Evolutionary conservation across 306 rosid species (phyloP), one percentile per base, ranked within the genome.

Genomic region (Vigna reflexopilosa): DNA sequence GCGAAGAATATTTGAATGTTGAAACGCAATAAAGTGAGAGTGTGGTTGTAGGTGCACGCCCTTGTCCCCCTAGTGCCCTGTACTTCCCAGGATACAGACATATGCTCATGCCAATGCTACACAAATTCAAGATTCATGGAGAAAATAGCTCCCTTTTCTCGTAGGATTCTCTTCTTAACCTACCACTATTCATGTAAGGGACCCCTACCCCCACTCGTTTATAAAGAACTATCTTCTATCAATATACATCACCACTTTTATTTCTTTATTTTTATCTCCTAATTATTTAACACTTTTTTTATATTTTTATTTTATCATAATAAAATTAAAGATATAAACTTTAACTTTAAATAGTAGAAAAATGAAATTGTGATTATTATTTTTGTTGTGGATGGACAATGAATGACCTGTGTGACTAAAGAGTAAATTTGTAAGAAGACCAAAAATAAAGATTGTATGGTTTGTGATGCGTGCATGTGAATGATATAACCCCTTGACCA

Each of bases 401-500:
- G 34, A 30, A 30, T 30, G 34, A 30, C 34, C 34, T 30, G 34
- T 28, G 32, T 30, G 34, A 30, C 34, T 4, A 30, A 30, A 30
- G 28, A 30, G 5, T 26, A 26, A 4, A 3, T 34, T 34, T 34
- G 7, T 5, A 6, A 34, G 38, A 34, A 34, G 38, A 1, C 7
- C 7, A 5, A 6, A 4, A 6, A 34, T 0, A 34, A 38, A 7
- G 0, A 38, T 38, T 1, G 44, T 7, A 55, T 57, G 26, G 36
- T 19, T 13, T 61, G 20, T 61, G 67, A 30, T 63, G 59, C 64
- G 32, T 67, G 79, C 83, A 82, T 74, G 86, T 76, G 88, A 82
- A 64, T 49, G 54, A 61, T 16, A 42, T 65, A 82, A 61, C 26
- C 57, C 42, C 13, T 32, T 49, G 16, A 48, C 38, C 77, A 69